A percentile compares a stretch with the other conserved stretches of the same genome.
phyloP scores from a whole-genome alignment of 2,329 filamentous ascomycete genomes.

The Xylariaceae sp. region DNA sequence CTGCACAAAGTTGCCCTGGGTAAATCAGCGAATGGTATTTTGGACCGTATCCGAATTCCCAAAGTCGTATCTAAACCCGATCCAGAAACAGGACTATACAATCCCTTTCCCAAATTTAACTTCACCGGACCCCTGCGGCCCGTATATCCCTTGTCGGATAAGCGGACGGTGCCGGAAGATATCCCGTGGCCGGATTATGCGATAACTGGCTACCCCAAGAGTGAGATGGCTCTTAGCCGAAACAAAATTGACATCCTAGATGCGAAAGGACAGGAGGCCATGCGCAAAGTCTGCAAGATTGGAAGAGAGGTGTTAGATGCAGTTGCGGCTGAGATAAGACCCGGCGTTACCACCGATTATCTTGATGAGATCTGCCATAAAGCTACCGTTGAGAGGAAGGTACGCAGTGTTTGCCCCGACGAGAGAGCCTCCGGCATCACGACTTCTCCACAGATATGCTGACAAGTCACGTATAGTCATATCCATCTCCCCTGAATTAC shows the following conservation, averaged over 20 bases:
- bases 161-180: conserved; percentile 66
- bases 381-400: conserved; percentile 85
- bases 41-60: conserved; percentile 68
- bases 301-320: conserved; percentile 90
- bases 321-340: conserved; percentile 73
- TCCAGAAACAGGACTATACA: conserved; percentile 83
- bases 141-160: conserved; percentile 75
- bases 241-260: conserved; percentile 82
- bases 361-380: conserved; percentile 95
- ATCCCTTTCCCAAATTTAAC: conserved; percentile 83
- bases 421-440: no score
- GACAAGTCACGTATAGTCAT: conserved; percentile 56
- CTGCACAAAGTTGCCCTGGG: conserved; percentile 65
- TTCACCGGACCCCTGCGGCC: conserved; percentile 80
- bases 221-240: conserved; percentile 56
- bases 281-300: conserved; percentile 86
- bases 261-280: conserved; percentile 73
- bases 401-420: conserved; percentile 42
- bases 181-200: conserved; percentile 87
- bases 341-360: conserved; percentile 93
- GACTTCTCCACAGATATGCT: conserved; percentile 4
- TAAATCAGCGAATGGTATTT: conserved; percentile 54
- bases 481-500: conserved; percentile 93
- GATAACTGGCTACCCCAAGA: conserved; percentile 67
- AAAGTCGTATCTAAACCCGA: conserved; percentile 86